Evolutionary conservation across 768 basidiomycete species (phyloP), one percentile per base, ranked within the genome.

Genomic region (Boletus tomentosulus): DNA sequence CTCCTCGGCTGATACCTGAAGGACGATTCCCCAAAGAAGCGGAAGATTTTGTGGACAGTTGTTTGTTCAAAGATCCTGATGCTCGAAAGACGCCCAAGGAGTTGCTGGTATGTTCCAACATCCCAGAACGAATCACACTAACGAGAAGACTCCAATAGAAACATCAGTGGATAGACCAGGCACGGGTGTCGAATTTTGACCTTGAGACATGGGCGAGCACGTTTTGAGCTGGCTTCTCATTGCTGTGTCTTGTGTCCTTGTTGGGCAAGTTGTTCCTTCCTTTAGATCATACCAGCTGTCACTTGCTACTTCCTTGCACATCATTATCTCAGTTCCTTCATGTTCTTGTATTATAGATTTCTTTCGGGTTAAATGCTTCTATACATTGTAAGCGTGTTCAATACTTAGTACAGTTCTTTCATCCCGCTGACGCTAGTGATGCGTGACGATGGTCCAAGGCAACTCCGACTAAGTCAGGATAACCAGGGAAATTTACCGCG

Each of bases 31-130:
- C 89, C 3, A 69, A 71, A 50, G 82, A 86, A 66, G 88, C 90
- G 24, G 89, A 92, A 62, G 76, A 76, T 47, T 98, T 99, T 59
- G 84, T 98, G 43, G 89, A 97, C 67, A 85, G 83, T 45, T 98
- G 94, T 73, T 70, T 98, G 72, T 62, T 86, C 68, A 99, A 99
- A 74, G 92, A 98, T 66, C 93, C 92, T 6, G 85, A 86, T 53
- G 74, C 73, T 57, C 77, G 96, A 64, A 85, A 78, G 73, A 90
- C 91, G 30, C 94, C 95, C 7, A 94, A 92, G 68, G 91, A 96
- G 63, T 71, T 98, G 19, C 69, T 89, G 73, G 88, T 93, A 66
- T 24, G 56, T 55, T 39, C 52, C 7, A 19, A 49, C 15, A 22
- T 53, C 5, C 11, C n/a, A 19, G 30, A 13, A 24, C 3, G 15